These are phyloP conservation scores for Heterobasidion irregulare DNA, from an alignment of 1,284 basidiomycete species.

Conservation along the genomic window DNA sequence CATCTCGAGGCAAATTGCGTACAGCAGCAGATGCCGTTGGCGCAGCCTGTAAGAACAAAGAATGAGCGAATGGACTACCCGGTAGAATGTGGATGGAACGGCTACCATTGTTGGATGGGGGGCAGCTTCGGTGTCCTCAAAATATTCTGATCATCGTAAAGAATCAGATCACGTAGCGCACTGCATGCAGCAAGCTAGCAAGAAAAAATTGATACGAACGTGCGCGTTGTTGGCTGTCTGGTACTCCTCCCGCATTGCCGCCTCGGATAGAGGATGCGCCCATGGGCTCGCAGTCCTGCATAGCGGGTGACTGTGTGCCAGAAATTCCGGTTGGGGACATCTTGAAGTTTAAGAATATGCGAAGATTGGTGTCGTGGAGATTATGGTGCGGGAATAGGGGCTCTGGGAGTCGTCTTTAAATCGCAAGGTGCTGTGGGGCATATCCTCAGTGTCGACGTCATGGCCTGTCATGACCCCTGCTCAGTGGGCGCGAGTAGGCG, in stretches of 20 bases:
- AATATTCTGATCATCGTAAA: not conserved
- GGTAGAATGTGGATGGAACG: not conserved
- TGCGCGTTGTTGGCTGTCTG: slow-evolving; percentile 13
- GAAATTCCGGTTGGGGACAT: slow-evolving; percentile 5
- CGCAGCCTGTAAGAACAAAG: not conserved
- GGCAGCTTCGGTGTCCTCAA: not conserved
- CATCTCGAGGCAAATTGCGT: not conserved
- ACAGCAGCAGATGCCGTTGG: not conserved
- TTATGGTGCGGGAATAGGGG: no score
- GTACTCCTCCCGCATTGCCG: slow-evolving; percentile 9
- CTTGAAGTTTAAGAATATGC: not conserved
- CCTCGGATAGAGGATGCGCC: slow-evolving; percentile 11
- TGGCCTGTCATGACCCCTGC: no score
- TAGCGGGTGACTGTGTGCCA: slow-evolving; percentile 13
- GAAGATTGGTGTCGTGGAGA: not conserved
- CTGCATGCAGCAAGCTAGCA: not conserved
- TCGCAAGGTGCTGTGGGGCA: no score
- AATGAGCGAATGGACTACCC: not conserved
- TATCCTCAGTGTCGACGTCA: no score
- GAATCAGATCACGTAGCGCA: not conserved
- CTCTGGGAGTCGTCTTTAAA: no score
- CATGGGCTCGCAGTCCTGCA: slow-evolving; percentile 10
- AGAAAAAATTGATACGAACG: slow-evolving; percentile 1
- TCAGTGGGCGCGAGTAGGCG: no score
- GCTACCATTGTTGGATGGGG: not conserved